A percentile compares a stretch with the other conserved stretches of the same genome.
Conservation (phyloP, 495 filamentous ascomycete species). For the Talaromyces proteolyticus region DNA sequence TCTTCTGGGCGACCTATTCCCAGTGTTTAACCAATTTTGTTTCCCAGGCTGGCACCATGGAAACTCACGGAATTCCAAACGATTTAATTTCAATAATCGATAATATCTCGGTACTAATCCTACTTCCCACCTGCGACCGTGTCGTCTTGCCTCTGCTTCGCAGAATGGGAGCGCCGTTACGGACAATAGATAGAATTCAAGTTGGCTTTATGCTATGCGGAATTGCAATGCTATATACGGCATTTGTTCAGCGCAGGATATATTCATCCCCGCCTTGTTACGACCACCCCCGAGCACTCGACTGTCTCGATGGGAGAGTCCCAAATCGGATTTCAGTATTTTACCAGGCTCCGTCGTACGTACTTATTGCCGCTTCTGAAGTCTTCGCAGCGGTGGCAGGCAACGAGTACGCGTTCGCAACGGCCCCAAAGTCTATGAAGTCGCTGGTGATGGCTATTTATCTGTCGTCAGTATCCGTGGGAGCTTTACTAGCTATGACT, state of each 20-base stretch:
- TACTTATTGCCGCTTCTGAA: constrained; percentile 58
- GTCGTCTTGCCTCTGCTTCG: constrained; percentile 64
- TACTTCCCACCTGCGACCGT: constrained; percentile 65
- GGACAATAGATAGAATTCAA: constrained; percentile 68
- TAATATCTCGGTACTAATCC: constrained; percentile 65
- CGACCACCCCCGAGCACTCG: neutral
- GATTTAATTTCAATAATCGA: constrained; percentile 76
- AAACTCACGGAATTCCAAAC: constrained; percentile 57
- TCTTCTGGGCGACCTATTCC: neutral
- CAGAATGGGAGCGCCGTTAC: constrained; percentile 57
- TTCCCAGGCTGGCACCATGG: constrained; percentile 50
- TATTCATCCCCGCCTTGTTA: constrained; percentile 52
- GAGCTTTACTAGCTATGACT: constrained; percentile 20
- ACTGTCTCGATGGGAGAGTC: neutral
- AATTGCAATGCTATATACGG: constrained; percentile 58
- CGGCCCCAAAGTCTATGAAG: constrained; percentile 33
- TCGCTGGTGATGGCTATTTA: constrained; percentile 22
- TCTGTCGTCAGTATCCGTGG: constrained; percentile 19
- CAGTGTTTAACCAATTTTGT: constrained; percentile 13
- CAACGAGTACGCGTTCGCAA: constrained; percentile 41
- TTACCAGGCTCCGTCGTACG: constrained; percentile 54
- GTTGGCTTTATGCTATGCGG: constrained; percentile 63
- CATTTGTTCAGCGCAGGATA: constrained; percentile 68
- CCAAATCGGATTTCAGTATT: constrained; percentile 40
- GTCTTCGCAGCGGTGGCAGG: constrained; percentile 58